These are phyloP conservation scores for Didymella keratinophila DNA, from an alignment of 2,329 filamentous ascomycete species.

Conservation along the genomic window DNA sequence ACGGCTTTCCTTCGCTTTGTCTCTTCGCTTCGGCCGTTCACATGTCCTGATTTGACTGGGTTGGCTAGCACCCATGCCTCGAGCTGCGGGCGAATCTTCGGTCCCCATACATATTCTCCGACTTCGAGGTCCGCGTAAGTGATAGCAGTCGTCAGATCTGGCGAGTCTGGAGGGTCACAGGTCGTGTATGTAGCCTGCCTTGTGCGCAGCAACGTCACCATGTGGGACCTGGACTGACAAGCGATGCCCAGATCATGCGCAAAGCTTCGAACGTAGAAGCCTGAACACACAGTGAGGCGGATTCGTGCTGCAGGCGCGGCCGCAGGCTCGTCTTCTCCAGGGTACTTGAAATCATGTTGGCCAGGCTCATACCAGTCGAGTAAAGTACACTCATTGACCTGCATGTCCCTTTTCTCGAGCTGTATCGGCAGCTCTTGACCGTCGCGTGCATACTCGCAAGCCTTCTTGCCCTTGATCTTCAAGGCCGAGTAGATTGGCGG, in stretches of 20 bases:
- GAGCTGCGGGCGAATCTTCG: constrained; percentile 32
- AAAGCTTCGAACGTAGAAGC: constrained; percentile 47
- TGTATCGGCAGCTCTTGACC: constrained; percentile 36
- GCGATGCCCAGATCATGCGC: constrained; percentile 42
- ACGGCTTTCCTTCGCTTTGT: constrained; percentile 23
- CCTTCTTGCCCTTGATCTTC: constrained; percentile 42
- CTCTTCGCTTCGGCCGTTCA: constrained; percentile 31
- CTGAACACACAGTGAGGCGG: constrained; percentile 37
- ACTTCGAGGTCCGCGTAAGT: constrained; percentile 35
- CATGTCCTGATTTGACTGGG: constrained; percentile 24
- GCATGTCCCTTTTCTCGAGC: constrained; percentile 39
- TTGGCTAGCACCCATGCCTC: constrained; percentile 35
- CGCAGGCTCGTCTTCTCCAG: constrained; percentile 19
- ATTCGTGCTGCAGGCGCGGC: constrained; percentile 33
- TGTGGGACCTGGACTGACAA: constrained; percentile 35
- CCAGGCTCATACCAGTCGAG: constrained; percentile 37
- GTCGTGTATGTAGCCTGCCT: constrained; percentile 35
- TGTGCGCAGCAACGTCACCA: constrained; percentile 36
- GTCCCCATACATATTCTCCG: constrained; percentile 36
- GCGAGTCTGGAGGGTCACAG: constrained; percentile 5
- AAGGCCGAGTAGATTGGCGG: constrained; percentile 43
- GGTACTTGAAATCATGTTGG: constrained; percentile 27
- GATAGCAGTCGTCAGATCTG: constrained; percentile 22
- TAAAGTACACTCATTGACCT: constrained; percentile 38
- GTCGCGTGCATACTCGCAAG: constrained; percentile 39